Evolutionary conservation across 805 yeast species (phyloP), one percentile per base, ranked within the genome.

Genomic region (Henningerozyma blattae): DNA sequence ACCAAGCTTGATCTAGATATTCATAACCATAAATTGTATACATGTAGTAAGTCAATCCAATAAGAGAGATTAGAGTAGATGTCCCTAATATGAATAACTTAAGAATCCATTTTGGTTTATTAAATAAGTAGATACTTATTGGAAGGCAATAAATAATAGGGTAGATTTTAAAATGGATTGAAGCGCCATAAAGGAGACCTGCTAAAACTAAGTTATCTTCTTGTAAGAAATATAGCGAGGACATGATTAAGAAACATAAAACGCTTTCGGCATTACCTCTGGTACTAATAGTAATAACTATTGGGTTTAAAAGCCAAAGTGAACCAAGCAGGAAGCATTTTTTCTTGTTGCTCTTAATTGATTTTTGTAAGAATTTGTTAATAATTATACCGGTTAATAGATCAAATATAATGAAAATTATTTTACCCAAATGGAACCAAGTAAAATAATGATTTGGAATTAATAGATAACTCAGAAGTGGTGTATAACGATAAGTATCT

Each of bases 221-320:
- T 3, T 65, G 37, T n/a, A 77, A 48, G 27, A 51, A 59, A 45
- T 71, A 75, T 1, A 82, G 47, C 28, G 76, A 59, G 6, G 67
- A 50, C 67, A 85, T 70, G 3, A 86, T 69, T 43, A 89, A 61
- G 22, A 83, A 86, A 2, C 93, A 84, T 30, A 91, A 56, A 1
- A 91, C 66, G 40, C 95, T 86, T 50, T 91, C 98, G 0, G 95
- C 80, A 18, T 91, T 82, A 1, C 98, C 98, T 30, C 98, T 65
- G 0, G 96, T 85, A 43, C 89, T 77, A 32, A 91, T 91, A 1
- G 94, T 85, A 22, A 79, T 73, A 1, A 87, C 97, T 91, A 91
- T 82, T 13, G 98, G 97, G 52, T 91, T 91, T 44, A 85, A 64
- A 15, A 91, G 64, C 97, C 97, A 91, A 4, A 89, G 59, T 2